A percentile compares a stretch with the other conserved stretches of the same genome.
phyloP scores from a whole-genome alignment of 495 filamentous ascomycete genomes.

The Jackrogersella minutella region DNA sequence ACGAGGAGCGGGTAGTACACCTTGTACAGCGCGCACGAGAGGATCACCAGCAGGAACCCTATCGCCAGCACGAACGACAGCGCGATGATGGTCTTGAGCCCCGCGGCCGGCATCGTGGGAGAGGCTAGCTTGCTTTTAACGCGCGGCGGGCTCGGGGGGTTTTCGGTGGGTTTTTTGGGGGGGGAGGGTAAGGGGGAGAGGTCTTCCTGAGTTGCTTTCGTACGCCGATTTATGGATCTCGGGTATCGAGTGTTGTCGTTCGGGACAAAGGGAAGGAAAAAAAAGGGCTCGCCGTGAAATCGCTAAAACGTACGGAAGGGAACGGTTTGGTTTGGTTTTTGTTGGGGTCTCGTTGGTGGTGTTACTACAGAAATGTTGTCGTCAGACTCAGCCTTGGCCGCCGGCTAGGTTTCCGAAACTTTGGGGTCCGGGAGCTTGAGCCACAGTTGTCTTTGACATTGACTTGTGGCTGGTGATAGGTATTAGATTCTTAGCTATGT shows the following conservation, averaged over 20 bases:
- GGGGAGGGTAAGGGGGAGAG: background rate
- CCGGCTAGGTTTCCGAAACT: slow-evolving; percentile 1
- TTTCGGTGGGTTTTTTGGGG: background rate
- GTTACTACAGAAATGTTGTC: slow-evolving; percentile 41
- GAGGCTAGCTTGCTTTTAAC: no score
- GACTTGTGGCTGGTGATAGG: no score
- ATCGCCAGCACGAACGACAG: slow-evolving; percentile 99
- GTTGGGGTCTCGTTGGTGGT: slow-evolving; percentile 18
- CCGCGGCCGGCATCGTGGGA: slow-evolving; percentile 77
- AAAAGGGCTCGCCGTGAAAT: slow-evolving; percentile 1
- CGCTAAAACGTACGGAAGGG: no score
- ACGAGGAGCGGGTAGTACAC: slow-evolving; percentile 94
- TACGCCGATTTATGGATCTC: background rate
- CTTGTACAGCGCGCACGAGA: slow-evolving; percentile 92
- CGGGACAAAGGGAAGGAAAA: slow-evolving; percentile 6
- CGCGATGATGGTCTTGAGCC: slow-evolving; percentile 97
- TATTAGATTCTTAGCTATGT: no score
- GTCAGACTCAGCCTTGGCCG: slow-evolving; percentile 48
- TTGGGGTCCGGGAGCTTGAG: slow-evolving; percentile 42
- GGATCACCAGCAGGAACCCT: slow-evolving; percentile 98
- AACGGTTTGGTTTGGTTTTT: no score
- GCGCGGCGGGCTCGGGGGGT: background rate
- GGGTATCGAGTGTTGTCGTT: background rate
- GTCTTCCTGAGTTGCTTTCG: background rate
- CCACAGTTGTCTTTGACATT: no score